Conservation (phyloP, 1,139 yeast species). For the Pneumocystis jirovecii region DNA sequence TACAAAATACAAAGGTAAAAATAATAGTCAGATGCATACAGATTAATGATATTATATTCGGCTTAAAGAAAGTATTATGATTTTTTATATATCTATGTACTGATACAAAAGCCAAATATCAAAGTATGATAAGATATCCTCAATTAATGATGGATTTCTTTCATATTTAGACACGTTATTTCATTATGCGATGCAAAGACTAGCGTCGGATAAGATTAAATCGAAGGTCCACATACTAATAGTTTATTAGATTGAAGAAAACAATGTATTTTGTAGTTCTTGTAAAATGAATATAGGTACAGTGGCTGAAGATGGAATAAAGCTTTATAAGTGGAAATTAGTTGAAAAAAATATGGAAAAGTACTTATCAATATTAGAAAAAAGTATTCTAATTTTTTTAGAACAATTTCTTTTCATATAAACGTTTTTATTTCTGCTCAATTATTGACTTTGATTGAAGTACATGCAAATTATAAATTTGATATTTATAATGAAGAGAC, state of each 20-base stretch:
- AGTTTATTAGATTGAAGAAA: not conserved
- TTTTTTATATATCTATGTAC: conserved; percentile 4
- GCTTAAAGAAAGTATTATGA: conserved; percentile 14
- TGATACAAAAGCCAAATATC: conserved; percentile 17
- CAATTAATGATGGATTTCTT: not conserved
- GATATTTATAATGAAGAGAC: conserved; percentile 3
- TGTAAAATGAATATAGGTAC: not conserved
- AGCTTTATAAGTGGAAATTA: not conserved
- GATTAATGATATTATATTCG: conserved; percentile 4
- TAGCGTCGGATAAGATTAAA: not conserved
- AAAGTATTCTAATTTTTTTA: not conserved
- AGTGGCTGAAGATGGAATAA: not conserved
- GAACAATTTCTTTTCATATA: not conserved
- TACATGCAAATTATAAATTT: conserved; percentile 12
- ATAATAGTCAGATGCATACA: not conserved
- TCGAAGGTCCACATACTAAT: not conserved
- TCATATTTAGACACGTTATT: not conserved
- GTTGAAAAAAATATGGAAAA: not conserved
- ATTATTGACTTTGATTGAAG: conserved; percentile 9
- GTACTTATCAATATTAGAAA: not conserved
- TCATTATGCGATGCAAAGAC: not conserved
- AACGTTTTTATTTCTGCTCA: conserved; percentile 10
- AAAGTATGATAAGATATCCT: conserved; percentile 1
- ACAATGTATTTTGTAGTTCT: not conserved
- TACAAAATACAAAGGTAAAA: conserved; percentile 15